Percentiles rank a stretch among this genome's conserved stretches.
Conservation (phyloP, 768 basidiomycete species). For the Termitomyces sp. region DNA sequence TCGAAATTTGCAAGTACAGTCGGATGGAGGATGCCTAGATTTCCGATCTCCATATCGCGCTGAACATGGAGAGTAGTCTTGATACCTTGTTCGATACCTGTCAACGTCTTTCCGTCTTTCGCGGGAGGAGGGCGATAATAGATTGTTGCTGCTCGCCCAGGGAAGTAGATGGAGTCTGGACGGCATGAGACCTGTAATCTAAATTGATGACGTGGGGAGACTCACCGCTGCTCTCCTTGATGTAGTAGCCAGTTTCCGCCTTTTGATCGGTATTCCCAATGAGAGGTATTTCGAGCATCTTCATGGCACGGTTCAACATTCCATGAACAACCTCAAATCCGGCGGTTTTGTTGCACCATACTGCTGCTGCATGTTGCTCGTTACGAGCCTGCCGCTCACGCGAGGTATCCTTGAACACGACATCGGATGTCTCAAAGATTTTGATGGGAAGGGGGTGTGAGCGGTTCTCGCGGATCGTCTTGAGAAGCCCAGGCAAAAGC, state of each 20-base stretch:
- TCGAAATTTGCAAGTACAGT: constrained; percentile 90
- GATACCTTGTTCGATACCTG: constrained; percentile 39
- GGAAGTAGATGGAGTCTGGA: constrained; percentile 90
- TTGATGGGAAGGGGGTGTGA: constrained; percentile 89
- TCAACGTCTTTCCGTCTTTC: constrained; percentile 26
- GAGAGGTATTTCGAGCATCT: constrained; percentile 87
- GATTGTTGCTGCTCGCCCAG: constrained; percentile 90
- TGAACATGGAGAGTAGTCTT: constrained; percentile 37
- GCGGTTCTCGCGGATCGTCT: constrained; percentile 95
- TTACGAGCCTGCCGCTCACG: constrained; percentile 86
- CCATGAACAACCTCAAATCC: constrained; percentile 98
- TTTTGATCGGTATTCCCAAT: constrained; percentile 55
- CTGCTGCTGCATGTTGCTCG: constrained; percentile 80
- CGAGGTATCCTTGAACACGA: constrained; percentile 80
- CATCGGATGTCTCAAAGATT: constrained; percentile 92
- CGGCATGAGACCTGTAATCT: not conserved
- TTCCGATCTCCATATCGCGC: constrained; percentile 75
- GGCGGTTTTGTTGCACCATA: constrained; percentile 96
- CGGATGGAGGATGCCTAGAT: constrained; percentile 93
- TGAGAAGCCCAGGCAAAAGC: constrained; percentile 91
- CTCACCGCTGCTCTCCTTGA: constrained; percentile 82
- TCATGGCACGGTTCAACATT: constrained; percentile 91
- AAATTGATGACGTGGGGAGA: constrained; percentile 1
- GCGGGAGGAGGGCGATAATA: constrained; percentile 66
- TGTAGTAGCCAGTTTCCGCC: constrained; percentile 81